Evolutionary conservation across 768 basidiomycete genomes (phyloP).

Genomic region (Boletus vermiculosoides): DNA sequence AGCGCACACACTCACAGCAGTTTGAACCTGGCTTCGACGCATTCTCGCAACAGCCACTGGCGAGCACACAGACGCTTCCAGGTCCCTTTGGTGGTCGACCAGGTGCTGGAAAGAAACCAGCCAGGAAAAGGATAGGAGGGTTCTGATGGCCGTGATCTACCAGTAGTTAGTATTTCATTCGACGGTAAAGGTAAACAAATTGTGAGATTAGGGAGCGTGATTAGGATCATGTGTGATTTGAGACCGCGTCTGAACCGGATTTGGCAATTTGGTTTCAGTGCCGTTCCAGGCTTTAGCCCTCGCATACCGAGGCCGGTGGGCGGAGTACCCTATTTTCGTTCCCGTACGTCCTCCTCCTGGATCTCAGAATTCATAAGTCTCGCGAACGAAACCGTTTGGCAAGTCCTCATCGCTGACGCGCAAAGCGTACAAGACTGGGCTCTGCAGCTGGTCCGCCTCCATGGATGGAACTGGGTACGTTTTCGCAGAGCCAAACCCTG

Average conservation of each 20-base stretch:
- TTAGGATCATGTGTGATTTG: neutral
- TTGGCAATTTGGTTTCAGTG: slow-evolving; percentile 24
- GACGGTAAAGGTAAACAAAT: neutral
- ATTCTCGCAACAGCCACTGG: slow-evolving; percentile 45
- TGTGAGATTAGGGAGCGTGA: slow-evolving; percentile 1
- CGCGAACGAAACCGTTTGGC: slow-evolving; percentile 14
- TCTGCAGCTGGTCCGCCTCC: slow-evolving; percentile 61
- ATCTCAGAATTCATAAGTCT: slow-evolving; percentile 9
- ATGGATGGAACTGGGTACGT: slow-evolving; percentile 75
- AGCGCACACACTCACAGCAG: slow-evolving; percentile 20
- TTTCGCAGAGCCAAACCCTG: neutral
- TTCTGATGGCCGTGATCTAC: slow-evolving; percentile 46
- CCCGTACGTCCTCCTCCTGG: slow-evolving; percentile 20
- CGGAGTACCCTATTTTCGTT: slow-evolving; percentile 23
- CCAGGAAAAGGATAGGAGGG: slow-evolving; percentile 71
- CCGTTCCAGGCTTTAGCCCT: neutral
- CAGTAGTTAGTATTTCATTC: neutral
- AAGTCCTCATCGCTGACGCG: slow-evolving; percentile 43
- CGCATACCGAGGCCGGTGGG: slow-evolving; percentile 17
- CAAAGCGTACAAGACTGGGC: slow-evolving; percentile 71
- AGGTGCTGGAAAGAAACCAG: slow-evolving; percentile 43
- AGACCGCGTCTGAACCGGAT: slow-evolving; percentile 7
- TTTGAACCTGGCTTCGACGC: slow-evolving; percentile 6
- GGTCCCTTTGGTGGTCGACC: slow-evolving; percentile 70
- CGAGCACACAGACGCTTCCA: slow-evolving; percentile 69